These are phyloP conservation scores for Schoenoplectus triqueter DNA, from an alignment of 202 grass and related monocot species.

Conservation along the genomic window DNA sequence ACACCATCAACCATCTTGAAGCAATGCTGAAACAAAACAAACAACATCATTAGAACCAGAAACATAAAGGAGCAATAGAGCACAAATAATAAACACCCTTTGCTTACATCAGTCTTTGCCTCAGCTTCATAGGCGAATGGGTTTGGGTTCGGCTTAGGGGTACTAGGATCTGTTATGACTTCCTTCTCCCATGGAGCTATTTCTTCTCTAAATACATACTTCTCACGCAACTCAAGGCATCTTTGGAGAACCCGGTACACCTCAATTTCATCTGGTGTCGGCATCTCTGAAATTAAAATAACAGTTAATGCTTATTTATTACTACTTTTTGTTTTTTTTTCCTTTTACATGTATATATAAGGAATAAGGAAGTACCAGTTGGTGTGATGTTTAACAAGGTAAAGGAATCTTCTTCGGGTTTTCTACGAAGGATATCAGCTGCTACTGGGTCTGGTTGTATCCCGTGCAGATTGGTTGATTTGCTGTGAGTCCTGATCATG, in stretches of 20 bases:
- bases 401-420: slow-evolving; percentile 88
- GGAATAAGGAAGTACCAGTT: slow-evolving; percentile 54
- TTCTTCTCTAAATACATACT: slow-evolving; percentile 88
- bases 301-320: slow-evolving; percentile 10
- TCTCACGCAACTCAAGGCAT: slow-evolving; percentile 88
- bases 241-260: slow-evolving; percentile 82
- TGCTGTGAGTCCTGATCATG: slow-evolving; percentile 90
- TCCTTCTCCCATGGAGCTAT: slow-evolving; percentile 93
- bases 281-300: slow-evolving; percentile 55
- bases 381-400: slow-evolving; percentile 77
- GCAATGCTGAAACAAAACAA: slow-evolving; percentile 60
- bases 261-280: slow-evolving; percentile 78
- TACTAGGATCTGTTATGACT: slow-evolving; percentile 93
- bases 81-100: slow-evolving; percentile 32
- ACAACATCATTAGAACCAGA: background rate
- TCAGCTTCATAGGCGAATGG: slow-evolving; percentile 72
- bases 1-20: slow-evolving; percentile 95
- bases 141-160: slow-evolving; percentile 83
- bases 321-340: background rate
- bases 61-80: background rate
- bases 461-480: slow-evolving; percentile 72
- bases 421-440: slow-evolving; percentile 92
- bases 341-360: slow-evolving; percentile 1
- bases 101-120: slow-evolving; percentile 72
- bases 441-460: slow-evolving; percentile 79